phyloP scores from a whole-genome alignment of 805 yeast genomes.

The Nakazawaea peltata region DNA sequence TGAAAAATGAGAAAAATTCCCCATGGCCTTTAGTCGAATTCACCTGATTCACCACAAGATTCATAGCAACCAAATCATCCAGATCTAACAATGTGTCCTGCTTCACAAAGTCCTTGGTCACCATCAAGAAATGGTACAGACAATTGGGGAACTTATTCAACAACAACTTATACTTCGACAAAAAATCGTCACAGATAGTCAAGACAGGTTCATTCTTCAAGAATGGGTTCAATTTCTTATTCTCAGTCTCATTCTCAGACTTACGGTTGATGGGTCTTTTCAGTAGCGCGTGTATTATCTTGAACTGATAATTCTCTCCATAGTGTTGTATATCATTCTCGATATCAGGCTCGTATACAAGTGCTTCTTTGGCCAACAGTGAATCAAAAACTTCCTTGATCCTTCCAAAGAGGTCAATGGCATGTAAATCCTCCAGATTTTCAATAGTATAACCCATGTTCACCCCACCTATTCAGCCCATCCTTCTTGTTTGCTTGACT shows the following conservation, averaged over 20 bases:
- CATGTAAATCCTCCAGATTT: background rate
- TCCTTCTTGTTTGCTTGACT: too few species aligned
- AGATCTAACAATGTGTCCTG: slow-evolving; percentile 70
- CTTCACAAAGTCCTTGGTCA: slow-evolving; percentile 65
- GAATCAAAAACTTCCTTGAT: slow-evolving; percentile 1
- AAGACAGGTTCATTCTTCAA: slow-evolving; percentile 71
- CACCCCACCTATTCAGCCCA: too few species aligned
- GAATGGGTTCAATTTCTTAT: slow-evolving; percentile 57
- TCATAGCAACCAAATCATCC: slow-evolving; percentile 55
- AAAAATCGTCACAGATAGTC: slow-evolving; percentile 46
- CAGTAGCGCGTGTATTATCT: slow-evolving; percentile 23
- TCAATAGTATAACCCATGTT: too few species aligned
- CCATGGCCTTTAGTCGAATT: slow-evolving; percentile 26
- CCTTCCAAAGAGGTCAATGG: background rate
- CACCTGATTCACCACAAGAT: slow-evolving; percentile 43
- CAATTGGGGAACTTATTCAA: slow-evolving; percentile 85
- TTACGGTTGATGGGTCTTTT: slow-evolving; percentile 25
- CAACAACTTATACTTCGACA: slow-evolving; percentile 51
- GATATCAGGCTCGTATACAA: slow-evolving; percentile 1
- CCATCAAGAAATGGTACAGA: slow-evolving; percentile 68
- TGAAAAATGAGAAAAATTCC: slow-evolving; percentile 72
- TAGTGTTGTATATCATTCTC: background rate
- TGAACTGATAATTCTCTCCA: slow-evolving; percentile 17
- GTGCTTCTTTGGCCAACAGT: slow-evolving; percentile 2
- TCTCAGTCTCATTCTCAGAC: slow-evolving; percentile 11